These are phyloP conservation scores for Zygosaccharomyces kombuchaensis DNA, from an alignment of 805 yeast genomes.

Conservation along the genomic window DNA sequence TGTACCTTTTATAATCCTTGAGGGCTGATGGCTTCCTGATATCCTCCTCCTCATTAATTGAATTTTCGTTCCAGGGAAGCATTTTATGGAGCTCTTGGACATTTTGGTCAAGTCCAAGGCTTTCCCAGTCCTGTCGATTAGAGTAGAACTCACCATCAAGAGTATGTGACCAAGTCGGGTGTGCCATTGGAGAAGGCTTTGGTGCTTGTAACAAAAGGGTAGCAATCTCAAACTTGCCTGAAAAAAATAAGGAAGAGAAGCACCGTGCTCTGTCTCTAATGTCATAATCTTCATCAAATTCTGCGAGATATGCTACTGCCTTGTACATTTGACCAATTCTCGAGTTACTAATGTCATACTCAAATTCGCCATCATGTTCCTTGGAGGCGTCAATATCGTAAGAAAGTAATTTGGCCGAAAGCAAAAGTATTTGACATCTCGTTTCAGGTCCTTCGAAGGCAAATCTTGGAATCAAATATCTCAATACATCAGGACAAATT, in stretches of 20 bases:
- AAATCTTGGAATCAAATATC: conserved; percentile 53
- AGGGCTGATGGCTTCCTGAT: conserved; percentile 39
- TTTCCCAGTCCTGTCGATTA: conserved; percentile 1
- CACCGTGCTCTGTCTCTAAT: conserved; percentile 82
- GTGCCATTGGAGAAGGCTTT: conserved; percentile 52
- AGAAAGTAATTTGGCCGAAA: conserved; percentile 69
- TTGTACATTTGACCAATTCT: conserved; percentile 51
- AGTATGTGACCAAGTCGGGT: neutral
- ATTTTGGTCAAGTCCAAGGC: conserved; percentile 10
- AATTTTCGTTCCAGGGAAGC: conserved; percentile 21
- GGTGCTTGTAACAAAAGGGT: conserved; percentile 71
- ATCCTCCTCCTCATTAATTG: conserved; percentile 16
- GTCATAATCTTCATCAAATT: conserved; percentile 71
- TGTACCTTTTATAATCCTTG: conserved; percentile 38
- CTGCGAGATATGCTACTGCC: conserved; percentile 56
- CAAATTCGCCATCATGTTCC: conserved; percentile 17
- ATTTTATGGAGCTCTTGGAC: conserved; percentile 10
- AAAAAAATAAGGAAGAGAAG: conserved; percentile 54
- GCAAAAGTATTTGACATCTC: conserved; percentile 63
- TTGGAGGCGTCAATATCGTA: conserved; percentile 46
- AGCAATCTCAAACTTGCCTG: conserved; percentile 55
- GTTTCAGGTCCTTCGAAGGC: conserved; percentile 53
- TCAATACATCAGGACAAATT: conserved; percentile 71
- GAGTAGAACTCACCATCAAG: neutral
- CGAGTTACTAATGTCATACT: conserved; percentile 34